Conservation (phyloP, 2,329 filamentous ascomycete species). For the Cryphonectria nitschkei region DNA sequence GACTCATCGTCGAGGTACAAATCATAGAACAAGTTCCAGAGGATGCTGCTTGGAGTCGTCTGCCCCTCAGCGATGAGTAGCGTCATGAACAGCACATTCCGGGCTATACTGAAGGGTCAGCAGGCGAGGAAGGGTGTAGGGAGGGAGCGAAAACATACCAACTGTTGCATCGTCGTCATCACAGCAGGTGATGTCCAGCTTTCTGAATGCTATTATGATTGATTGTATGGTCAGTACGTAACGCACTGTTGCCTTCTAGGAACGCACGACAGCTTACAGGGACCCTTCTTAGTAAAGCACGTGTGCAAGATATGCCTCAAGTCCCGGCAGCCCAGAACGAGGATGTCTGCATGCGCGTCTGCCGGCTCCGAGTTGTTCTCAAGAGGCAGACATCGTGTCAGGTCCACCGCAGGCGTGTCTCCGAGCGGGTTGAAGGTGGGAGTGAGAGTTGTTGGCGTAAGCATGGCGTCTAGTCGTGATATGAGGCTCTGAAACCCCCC, state of each 20-base stretch:
- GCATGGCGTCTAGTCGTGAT: constrained; percentile 36
- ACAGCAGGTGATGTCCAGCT: constrained; percentile 60
- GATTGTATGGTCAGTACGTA: background rate
- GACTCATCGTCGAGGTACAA: constrained; percentile 47
- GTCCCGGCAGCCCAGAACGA: constrained; percentile 62
- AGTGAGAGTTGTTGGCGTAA: constrained; percentile 42
- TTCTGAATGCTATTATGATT: constrained; percentile 39
- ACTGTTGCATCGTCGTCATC: constrained; percentile 54
- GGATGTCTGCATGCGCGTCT: constrained; percentile 43
- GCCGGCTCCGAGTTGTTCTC: constrained; percentile 41
- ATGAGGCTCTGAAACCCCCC: background rate
- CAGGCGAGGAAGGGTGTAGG: constrained; percentile 2
- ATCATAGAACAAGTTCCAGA: constrained; percentile 63
- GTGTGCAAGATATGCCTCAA: constrained; percentile 61
- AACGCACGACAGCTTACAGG: constrained; percentile 38
- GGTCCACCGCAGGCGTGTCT: constrained; percentile 56
- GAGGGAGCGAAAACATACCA: constrained; percentile 42
- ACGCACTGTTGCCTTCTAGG: background rate
- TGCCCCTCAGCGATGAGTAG: constrained; percentile 50
- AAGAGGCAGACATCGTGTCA: constrained; percentile 52
- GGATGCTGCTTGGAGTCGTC: constrained; percentile 33
- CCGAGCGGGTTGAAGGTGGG: constrained; percentile 52
- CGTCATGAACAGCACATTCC: constrained; percentile 58
- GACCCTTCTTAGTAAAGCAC: constrained; percentile 44
- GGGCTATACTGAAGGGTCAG: constrained; percentile 42